phyloP scores from a whole-genome alignment of 1,284 basidiomycete genomes.

The Jaminaea rosea region DNA sequence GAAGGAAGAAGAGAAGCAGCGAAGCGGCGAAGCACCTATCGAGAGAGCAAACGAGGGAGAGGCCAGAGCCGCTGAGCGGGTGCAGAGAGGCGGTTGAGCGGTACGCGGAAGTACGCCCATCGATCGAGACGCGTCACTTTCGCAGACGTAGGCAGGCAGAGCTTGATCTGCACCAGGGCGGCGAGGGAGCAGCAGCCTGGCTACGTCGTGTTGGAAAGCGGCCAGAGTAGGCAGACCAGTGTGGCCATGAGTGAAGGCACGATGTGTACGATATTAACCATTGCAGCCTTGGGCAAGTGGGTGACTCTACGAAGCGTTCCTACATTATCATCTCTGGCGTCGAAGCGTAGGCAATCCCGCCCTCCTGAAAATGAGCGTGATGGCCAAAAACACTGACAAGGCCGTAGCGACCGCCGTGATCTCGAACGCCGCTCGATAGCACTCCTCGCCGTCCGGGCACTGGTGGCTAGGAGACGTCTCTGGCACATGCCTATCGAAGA shows the following conservation, averaged over 20 bases:
- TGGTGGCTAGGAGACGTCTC: constrained; percentile 14
- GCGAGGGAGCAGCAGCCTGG: no score
- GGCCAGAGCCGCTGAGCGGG: not conserved
- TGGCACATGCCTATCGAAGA: constrained; percentile 27
- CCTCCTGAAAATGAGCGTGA: constrained; percentile 20
- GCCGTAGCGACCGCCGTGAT: constrained; percentile 27
- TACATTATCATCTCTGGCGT: not conserved
- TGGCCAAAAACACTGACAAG: constrained; percentile 20
- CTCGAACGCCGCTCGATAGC: constrained; percentile 38
- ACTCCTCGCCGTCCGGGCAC: constrained; percentile 40
- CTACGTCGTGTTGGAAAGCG: not conserved
- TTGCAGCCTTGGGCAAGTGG: not conserved
- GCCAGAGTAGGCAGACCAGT: not conserved
- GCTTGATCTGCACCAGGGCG: not conserved
- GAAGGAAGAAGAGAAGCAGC: not conserved
- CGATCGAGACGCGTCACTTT: no score
- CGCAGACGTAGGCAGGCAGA: not conserved
- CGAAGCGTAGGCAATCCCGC: constrained; percentile 7
- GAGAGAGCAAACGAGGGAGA: not conserved
- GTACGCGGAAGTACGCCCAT: not conserved
- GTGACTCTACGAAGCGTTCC: not conserved
- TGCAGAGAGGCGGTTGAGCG: not conserved
- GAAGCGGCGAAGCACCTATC: not conserved
- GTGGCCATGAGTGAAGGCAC: not conserved
- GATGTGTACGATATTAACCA: not conserved